These are phyloP conservation scores for Clausena lansium DNA, from an alignment of 345 rosid species.

Conservation along the genomic window DNA sequence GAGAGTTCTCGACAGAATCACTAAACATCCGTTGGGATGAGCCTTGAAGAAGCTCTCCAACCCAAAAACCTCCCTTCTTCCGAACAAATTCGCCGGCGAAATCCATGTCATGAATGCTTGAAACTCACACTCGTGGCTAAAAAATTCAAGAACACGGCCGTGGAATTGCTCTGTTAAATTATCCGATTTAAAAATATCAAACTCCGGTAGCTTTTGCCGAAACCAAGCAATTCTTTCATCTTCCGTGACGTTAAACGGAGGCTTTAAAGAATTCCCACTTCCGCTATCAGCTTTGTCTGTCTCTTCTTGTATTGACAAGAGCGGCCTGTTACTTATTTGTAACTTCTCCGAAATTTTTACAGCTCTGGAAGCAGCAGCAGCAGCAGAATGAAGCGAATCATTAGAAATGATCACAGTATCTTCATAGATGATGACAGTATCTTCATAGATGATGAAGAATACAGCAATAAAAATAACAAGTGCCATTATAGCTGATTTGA, in stretches of 20 bases:
- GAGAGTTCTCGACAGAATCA: conserved; percentile 64
- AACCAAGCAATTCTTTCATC: conserved; percentile 53
- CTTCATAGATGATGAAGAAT: conserved; percentile 37
- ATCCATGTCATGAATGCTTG: conserved; percentile 89
- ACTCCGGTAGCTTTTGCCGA: conserved; percentile 32
- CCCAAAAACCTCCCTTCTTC: conserved; percentile 52
- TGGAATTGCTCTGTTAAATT: conserved; percentile 47
- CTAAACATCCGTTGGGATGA: conserved; percentile 63
- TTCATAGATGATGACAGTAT: conserved; percentile 35
- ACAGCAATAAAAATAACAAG: conserved; percentile 29
- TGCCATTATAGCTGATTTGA: conserved; percentile 27
- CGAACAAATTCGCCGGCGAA: conserved; percentile 48
- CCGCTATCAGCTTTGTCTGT: conserved; percentile 1
- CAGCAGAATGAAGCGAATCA: conserved; percentile 14
- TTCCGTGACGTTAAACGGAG: conserved; percentile 45
- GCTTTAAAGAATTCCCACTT: conserved; percentile 28
- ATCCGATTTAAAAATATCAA: conserved; percentile 53
- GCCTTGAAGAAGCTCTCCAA: conserved; percentile 62
- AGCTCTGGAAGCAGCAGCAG: conserved; percentile 1
- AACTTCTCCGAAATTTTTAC: conserved; percentile 14
- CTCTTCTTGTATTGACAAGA: conserved; percentile 32
- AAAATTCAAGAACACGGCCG: conserved; percentile 45
- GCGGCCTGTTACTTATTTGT: conserved; percentile 20
- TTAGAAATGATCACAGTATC: conserved; percentile 27
- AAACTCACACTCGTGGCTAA: conserved; percentile 44